Percentiles rank a stretch among this genome's conserved stretches.
Conservation (phyloP, 805 yeast species). For the Teunomyces stri region DNA sequence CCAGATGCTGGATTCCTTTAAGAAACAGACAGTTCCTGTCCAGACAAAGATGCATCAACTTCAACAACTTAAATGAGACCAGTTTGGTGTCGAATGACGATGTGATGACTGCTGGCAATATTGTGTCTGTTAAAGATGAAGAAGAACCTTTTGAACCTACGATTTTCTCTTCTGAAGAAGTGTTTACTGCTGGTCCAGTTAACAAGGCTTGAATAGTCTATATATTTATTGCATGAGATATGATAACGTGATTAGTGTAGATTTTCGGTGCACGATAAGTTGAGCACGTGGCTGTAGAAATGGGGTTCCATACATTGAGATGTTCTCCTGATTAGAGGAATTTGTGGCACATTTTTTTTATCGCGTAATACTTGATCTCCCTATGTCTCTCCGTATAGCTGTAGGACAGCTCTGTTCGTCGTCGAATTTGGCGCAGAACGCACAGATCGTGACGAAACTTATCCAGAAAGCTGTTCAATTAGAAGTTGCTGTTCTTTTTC, state of each 20-base stretch:
- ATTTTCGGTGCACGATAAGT: too few relatives aligned
- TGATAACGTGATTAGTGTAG: too few relatives aligned
- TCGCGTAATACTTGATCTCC: background rate
- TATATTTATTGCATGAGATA: background rate
- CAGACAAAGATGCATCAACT: conserved; percentile 33
- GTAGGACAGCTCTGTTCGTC: conserved; percentile 87
- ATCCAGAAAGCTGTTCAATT: conserved; percentile 60
- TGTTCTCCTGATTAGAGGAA: background rate
- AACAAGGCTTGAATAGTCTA: conserved; percentile 20
- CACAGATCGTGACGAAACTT: conserved; percentile 54
- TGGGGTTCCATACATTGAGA: too few relatives aligned
- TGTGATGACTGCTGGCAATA: conserved; percentile 18
- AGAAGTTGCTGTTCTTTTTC: conserved; percentile 67
- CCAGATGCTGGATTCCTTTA: conserved; percentile 42
- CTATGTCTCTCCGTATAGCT: conserved; percentile 43
- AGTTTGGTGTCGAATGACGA: conserved; percentile 37
- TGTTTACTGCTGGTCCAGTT: conserved; percentile 45
- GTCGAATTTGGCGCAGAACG: conserved; percentile 57
- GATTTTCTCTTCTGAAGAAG: conserved; percentile 40
- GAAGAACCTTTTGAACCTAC: conserved; percentile 37
- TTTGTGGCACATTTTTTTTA: background rate
- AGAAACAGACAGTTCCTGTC: conserved; percentile 36
- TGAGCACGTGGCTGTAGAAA: too few relatives aligned
- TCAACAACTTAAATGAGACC: conserved; percentile 30
- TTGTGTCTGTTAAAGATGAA: conserved; percentile 9